Conservation (phyloP, 2,329 filamentous ascomycete genomes). For the Venturia oleaginea region DNA sequence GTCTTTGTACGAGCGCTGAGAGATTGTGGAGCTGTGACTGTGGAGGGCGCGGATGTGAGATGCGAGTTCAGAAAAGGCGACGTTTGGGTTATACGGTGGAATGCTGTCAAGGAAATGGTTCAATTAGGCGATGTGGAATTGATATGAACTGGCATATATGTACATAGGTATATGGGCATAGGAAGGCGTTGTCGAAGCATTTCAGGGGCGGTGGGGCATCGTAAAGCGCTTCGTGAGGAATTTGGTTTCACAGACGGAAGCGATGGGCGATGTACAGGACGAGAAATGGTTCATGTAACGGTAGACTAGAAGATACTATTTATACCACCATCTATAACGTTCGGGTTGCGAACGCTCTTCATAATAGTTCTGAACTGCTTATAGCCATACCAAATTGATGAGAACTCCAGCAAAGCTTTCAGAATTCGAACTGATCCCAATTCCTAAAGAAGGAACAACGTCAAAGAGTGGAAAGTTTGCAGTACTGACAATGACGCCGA, state of each 20-base stretch:
- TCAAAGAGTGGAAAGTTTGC: too few species aligned
- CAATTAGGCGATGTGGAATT: conserved; percentile 66
- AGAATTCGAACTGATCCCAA: too few species aligned
- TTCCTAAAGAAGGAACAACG: too few species aligned
- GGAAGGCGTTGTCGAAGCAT: conserved; percentile 6
- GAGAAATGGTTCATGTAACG: background rate
- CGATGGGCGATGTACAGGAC: background rate
- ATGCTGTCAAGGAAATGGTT: conserved; percentile 52
- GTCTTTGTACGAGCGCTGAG: conserved; percentile 72
- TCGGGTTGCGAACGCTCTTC: too few species aligned
- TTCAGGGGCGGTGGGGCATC: background rate
- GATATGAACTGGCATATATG: conserved; percentile 20
- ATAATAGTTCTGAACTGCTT: background rate
- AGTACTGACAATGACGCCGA: too few species aligned
- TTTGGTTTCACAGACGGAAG: background rate
- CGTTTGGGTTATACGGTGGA: conserved; percentile 51
- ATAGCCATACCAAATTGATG: background rate
- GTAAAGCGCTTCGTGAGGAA: background rate
- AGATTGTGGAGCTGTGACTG: conserved; percentile 44
- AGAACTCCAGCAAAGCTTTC: too few species aligned
- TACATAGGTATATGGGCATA: background rate
- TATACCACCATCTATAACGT: background rate
- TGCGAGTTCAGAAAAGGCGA: conserved; percentile 41
- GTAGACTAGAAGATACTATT: background rate
- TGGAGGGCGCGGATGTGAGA: conserved; percentile 51